phyloP scores from a whole-genome alignment of 345 rosid genomes.

The Lenwebbia sp. region DNA sequence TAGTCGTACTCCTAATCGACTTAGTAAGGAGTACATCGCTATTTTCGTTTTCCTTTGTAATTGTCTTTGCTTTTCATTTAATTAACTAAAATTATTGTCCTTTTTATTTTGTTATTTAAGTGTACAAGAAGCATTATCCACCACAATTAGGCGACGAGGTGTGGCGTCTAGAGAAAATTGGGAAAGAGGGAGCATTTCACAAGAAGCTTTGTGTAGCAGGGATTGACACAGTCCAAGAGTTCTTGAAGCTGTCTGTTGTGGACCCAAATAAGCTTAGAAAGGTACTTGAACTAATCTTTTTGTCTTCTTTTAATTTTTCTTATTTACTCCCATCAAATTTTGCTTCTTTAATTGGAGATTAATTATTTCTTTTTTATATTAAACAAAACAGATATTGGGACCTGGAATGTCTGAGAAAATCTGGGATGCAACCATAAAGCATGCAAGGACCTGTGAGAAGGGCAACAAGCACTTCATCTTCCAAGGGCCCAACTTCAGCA shows the following conservation, averaged over 20 bases:
- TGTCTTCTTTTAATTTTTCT: not conserved
- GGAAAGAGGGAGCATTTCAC: constrained; percentile 87
- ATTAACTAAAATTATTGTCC: not conserved
- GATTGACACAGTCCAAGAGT: constrained; percentile 65
- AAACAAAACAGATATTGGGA: constrained; percentile 45
- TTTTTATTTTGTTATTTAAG: constrained; percentile 10
- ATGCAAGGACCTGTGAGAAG: constrained; percentile 57
- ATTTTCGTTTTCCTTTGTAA: not conserved
- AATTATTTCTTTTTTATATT: not conserved
- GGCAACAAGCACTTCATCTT: constrained; percentile 43
- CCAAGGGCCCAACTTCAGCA: constrained; percentile 11
- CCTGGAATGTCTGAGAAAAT: constrained; percentile 64
- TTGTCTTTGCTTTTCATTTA: not conserved
- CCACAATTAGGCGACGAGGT: constrained; percentile 73
- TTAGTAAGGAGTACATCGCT: not conserved
- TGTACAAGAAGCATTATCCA: constrained; percentile 92
- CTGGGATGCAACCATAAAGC: constrained; percentile 71
- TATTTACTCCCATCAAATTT: not conserved
- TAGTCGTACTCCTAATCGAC: not conserved
- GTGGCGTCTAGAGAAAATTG: constrained; percentile 85
- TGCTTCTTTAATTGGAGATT: not conserved
- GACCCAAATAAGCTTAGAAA: constrained; percentile 37
- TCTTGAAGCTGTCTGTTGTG: constrained; percentile 49
- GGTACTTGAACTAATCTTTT: constrained; percentile 10
- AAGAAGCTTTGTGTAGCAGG: constrained; percentile 32